Percentiles rank a stretch among this genome's conserved stretches.
Evolutionary conservation across 257 asterid genomes (phyloP).

Genomic region (Rauvolfia tetraphylla): DNA sequence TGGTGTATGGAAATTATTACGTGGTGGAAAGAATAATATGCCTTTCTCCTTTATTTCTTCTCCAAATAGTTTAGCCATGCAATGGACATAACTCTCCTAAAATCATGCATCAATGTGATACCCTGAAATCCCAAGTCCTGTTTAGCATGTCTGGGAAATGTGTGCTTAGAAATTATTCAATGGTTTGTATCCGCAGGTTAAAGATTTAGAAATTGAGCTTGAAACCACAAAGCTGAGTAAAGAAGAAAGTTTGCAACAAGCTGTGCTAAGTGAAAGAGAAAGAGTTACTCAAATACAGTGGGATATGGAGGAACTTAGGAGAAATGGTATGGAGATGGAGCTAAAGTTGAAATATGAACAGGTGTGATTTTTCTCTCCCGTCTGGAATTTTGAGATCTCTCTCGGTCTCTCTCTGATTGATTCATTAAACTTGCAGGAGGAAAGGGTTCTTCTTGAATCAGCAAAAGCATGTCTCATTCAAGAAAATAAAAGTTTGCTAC

Average conservation of each 20-base stretch:
- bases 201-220: constrained; percentile 57
- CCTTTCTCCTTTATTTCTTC: not conserved
- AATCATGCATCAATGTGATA: not conserved
- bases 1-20: not conserved
- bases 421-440: constrained; percentile 36
- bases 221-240: constrained; percentile 40
- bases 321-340: constrained; percentile 53
- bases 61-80: not conserved
- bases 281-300: constrained; percentile 55
- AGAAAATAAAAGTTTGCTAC: constrained; percentile 45
- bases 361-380: constrained; percentile 33
- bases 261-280: constrained; percentile 45
- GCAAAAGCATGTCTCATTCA: constrained; percentile 26
- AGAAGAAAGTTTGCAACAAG: constrained; percentile 61
- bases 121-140: not conserved
- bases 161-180: not conserved
- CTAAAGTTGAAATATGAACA: constrained; percentile 43
- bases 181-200: constrained; percentile 40
- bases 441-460: constrained; percentile 34
- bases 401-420: constrained; percentile 16
- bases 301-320: constrained; percentile 67
- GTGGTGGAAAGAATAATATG: not conserved
- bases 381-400: constrained; percentile 1
- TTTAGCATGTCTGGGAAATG: not conserved
- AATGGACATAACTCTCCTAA: not conserved